phyloP scores from a whole-genome alignment of 768 basidiomycete species.

The Chalciporus chontae region DNA sequence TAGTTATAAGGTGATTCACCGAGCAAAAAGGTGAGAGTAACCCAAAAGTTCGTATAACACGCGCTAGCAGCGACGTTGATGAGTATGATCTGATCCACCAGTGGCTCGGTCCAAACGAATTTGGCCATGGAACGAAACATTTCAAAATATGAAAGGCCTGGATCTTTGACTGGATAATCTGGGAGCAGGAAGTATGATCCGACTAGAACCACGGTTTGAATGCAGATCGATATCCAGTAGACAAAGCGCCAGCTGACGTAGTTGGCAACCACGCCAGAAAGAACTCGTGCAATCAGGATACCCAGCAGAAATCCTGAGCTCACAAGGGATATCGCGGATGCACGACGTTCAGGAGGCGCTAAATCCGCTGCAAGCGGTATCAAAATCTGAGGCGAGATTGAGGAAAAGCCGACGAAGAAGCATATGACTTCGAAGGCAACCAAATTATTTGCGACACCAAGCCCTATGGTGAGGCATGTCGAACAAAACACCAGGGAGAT shows the following conservation, averaged over 20 bases:
- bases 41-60: slow-evolving; percentile 60
- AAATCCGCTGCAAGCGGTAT: slow-evolving; percentile 77
- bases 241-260: slow-evolving; percentile 67
- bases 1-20: slow-evolving; percentile 70
- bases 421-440: slow-evolving; percentile 59
- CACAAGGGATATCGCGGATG: slow-evolving; percentile 70
- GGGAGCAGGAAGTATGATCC: slow-evolving; percentile 62
- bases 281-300: slow-evolving; percentile 66
- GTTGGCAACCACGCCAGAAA: slow-evolving; percentile 69
- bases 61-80: slow-evolving; percentile 55
- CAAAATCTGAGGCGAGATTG: slow-evolving; percentile 66
- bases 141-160: slow-evolving; percentile 54
- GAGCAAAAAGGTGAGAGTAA: slow-evolving; percentile 75
- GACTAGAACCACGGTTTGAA: slow-evolving; percentile 54
- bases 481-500: slow-evolving; percentile 55
- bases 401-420: slow-evolving; percentile 64
- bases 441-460: slow-evolving; percentile 58
- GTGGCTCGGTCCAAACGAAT: slow-evolving; percentile 69
- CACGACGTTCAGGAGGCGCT: slow-evolving; percentile 67
- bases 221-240: slow-evolving; percentile 70
- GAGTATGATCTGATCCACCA: slow-evolving; percentile 63
- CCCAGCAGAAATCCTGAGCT: slow-evolving; percentile 66
- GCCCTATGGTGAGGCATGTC: slow-evolving; percentile 60
- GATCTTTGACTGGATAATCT: slow-evolving; percentile 75
- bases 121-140: slow-evolving; percentile 74